Evolutionary conservation across 257 asterid genomes (phyloP).

Genomic region (Pogostemon cablin): DNA sequence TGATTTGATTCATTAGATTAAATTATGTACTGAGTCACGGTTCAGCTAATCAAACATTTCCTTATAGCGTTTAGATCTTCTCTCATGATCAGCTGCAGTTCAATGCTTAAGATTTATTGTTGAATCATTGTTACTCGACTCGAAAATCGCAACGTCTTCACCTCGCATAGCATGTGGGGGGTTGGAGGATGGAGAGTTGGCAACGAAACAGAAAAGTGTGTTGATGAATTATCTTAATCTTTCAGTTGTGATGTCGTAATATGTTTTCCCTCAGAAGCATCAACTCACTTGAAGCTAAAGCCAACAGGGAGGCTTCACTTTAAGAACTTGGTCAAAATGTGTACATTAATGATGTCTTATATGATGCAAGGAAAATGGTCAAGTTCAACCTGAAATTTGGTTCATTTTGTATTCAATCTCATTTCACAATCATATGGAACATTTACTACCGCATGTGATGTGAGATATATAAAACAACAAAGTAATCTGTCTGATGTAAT

Average conservation of each 20-base stretch:
- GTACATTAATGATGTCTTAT: no score
- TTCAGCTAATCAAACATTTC: constrained; percentile 11
- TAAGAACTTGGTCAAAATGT: neutral
- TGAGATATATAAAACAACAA: no score
- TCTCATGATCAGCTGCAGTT: neutral
- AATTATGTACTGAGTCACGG: constrained; percentile 15
- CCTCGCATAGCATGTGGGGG: neutral
- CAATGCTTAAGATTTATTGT: neutral
- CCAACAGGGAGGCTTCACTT: constrained; percentile 5
- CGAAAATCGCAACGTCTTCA: neutral
- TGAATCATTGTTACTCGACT: neutral
- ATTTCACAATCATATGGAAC: no score
- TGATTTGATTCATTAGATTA: neutral
- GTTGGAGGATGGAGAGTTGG: neutral
- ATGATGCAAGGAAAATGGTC: no score
- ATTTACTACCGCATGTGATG: no score
- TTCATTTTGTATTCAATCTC: no score
- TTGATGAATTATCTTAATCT: constrained; percentile 8
- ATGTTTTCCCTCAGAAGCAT: constrained; percentile 29
- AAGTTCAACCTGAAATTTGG: no score
- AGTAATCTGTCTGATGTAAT: no score
- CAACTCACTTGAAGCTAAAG: constrained; percentile 28
- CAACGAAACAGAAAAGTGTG: constrained; percentile 30
- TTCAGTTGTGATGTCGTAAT: constrained; percentile 22
- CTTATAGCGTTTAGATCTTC: neutral